A percentile compares a stretch with the other conserved stretches of the same genome.
These are phyloP conservation scores for Lunularia cruciata DNA, from an alignment of 225 moss, liverwort and hornwort genomes.

Conservation along the genomic window DNA sequence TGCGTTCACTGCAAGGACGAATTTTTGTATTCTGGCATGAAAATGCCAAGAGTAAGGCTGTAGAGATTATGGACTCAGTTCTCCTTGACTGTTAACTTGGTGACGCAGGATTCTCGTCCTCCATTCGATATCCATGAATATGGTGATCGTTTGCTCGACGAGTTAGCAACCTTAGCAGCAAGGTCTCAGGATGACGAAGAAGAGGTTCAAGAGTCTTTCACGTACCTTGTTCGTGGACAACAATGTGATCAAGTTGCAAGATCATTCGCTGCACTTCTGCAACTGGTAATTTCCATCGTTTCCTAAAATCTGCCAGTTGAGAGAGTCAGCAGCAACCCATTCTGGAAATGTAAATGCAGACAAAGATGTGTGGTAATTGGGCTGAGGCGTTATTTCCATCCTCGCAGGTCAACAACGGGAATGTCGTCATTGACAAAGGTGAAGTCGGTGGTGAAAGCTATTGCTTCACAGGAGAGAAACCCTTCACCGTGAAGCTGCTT, in stretches of 20 bases:
- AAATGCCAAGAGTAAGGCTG: too few relatives aligned
- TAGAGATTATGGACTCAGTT: slow-evolving; percentile 1
- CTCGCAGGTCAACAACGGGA: slow-evolving; percentile 56
- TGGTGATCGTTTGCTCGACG: slow-evolving; percentile 44
- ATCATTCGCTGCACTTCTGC: slow-evolving; percentile 57
- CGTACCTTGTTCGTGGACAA: slow-evolving; percentile 50
- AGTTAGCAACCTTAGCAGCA: slow-evolving; percentile 25
- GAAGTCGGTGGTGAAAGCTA: slow-evolving; percentile 28
- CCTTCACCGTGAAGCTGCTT: slow-evolving; percentile 49
- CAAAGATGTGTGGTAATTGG: too few relatives aligned
- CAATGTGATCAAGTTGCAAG: slow-evolving; percentile 48
- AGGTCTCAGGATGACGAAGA: slow-evolving; percentile 23
- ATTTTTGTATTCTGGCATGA: too few relatives aligned
- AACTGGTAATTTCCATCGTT: slow-evolving; percentile 43
- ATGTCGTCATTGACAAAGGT: slow-evolving; percentile 47
- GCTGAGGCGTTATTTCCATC: too few relatives aligned
- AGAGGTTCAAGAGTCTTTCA: slow-evolving; percentile 38
- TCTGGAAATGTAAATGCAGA: too few relatives aligned
- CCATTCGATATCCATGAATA: slow-evolving; percentile 58
- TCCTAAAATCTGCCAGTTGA: too few relatives aligned
- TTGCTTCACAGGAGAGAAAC: slow-evolving; percentile 50
- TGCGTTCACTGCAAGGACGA: too few relatives aligned
- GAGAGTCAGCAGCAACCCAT: too few relatives aligned
- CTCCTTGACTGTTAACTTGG: not conserved
- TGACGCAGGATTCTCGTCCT: slow-evolving; percentile 48